Evolutionary conservation across 495 filamentous ascomycete genomes (phyloP), one percentile per base, ranked within the genome.

Genomic region (Penicillium daleae): DNA sequence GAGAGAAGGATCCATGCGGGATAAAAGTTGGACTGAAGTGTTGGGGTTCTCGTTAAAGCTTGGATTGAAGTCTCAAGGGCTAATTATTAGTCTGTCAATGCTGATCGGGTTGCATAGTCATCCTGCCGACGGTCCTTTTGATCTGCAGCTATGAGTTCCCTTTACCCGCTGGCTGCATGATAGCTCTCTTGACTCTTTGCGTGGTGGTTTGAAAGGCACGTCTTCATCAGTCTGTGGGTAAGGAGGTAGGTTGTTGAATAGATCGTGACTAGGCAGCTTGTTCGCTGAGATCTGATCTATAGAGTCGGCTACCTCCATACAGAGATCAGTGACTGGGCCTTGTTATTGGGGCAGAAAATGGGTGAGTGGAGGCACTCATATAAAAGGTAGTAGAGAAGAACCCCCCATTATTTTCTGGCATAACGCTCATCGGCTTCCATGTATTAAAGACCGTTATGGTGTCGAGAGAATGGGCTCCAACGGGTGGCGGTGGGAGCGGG

Each of bases 401-500:
- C 29, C 29, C 21, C 22, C n/a, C 4, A 22, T 3, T 9, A 0
- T 22, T 46, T 24, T 46, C 4, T 42, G 0, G 7, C 1, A 19
- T 46, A 0, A 21, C 21, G 19, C 12, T 4, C 10, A 22, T 10
- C 19, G 9, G 10, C 21, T 3, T 46, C 42, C 21, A 22, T 46
- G 8, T 6, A 27, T 29, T 4, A 6, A 19, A 5, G 8, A n/a
- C 35, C 27, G 54, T 35, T 35, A 39, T 8, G 6, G 5, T 33
- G 15, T 24, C 24, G 33, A 35, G 52, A 4, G 22, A 8, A 33
- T 32, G 9, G 37, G 13, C 54, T 22, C 21, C 19, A 10, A 42
- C 21, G n/a, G 31, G n/a, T 39, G 33, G 35, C 35, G 35, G 54
- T 32, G 6, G 54, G 35, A 56, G 54, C 35, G 8, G 65, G 66